A percentile compares a stretch with the other conserved stretches of the same genome.
phyloP scores from a whole-genome alignment of 441 rosid species.

The Kokia cookei region DNA sequence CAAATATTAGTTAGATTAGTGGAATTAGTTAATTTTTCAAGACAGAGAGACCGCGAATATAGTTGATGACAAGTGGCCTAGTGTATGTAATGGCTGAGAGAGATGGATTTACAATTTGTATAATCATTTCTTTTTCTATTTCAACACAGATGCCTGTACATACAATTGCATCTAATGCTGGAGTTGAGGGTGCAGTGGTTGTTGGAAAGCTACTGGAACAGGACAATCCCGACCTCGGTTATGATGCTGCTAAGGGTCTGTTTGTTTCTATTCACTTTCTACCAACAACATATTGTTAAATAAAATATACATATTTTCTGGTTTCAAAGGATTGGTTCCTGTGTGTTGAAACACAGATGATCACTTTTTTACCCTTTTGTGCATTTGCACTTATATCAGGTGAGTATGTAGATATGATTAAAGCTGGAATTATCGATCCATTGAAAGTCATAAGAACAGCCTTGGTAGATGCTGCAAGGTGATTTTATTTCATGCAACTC shows the following conservation, averaged over 20 bases:
- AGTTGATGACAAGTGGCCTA: not conserved
- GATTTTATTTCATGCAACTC: not conserved
- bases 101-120: too few species aligned
- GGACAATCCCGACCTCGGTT: constrained; percentile 70
- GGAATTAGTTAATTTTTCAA: too few species aligned
- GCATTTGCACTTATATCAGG: constrained; percentile 21
- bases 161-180: constrained; percentile 75
- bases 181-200: constrained; percentile 86
- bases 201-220: constrained; percentile 86
- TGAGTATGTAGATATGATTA: constrained; percentile 67
- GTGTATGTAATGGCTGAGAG: too few species aligned
- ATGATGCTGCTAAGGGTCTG: constrained; percentile 86
- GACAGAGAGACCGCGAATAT: too few species aligned
- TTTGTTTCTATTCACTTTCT: not conserved
- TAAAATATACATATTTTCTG: too few species aligned
- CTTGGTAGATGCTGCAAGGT: constrained; percentile 70
- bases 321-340: not conserved
- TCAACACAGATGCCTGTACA: constrained; percentile 47
- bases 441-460: constrained; percentile 70
- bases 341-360: not conserved
- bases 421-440: constrained; percentile 64
- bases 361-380: not conserved
- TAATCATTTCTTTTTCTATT: too few species aligned
- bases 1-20: too few species aligned
- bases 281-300: not conserved